Conservation (phyloP, 2,329 filamentous ascomycete genomes). For the Xylaria sp. region DNA sequence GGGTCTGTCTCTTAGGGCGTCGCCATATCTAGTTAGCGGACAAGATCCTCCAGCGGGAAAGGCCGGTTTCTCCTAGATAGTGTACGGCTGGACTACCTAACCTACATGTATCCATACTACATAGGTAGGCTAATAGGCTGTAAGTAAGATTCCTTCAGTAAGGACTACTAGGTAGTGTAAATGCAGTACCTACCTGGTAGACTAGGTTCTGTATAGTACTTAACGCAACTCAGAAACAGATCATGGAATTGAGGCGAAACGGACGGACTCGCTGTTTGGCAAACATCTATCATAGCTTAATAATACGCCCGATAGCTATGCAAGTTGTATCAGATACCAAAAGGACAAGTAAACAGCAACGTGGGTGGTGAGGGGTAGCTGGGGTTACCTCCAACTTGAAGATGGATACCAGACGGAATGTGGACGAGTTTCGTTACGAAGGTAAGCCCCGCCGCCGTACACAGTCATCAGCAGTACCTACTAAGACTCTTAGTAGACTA, state of each 20-base stretch:
- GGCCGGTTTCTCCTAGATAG: too few species aligned
- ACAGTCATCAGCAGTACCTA: too few species aligned
- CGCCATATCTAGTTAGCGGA: not conserved
- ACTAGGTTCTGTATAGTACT: not conserved
- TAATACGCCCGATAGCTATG: not conserved
- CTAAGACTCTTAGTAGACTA: too few species aligned
- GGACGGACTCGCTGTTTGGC: not conserved
- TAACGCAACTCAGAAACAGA: conserved; percentile 1
- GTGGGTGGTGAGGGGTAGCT: not conserved
- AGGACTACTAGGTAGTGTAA: not conserved
- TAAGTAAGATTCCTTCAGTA: not conserved
- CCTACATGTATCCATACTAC: not conserved
- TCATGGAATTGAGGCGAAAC: not conserved
- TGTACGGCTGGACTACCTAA: too few species aligned
- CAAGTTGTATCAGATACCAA: not conserved
- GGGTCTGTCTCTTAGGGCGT: not conserved
- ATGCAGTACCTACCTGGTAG: too few species aligned
- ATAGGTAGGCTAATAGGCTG: not conserved
- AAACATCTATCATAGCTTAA: not conserved
- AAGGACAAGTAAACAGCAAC: not conserved
- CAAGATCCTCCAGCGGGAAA: too few species aligned
- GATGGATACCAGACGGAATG: not conserved
- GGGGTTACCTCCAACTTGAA: not conserved
- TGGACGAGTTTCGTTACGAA: not conserved
- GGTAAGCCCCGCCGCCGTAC: too few species aligned